Conservation (phyloP, 1,284 basidiomycete genomes). For the Coniferiporia sulphurascens region DNA sequence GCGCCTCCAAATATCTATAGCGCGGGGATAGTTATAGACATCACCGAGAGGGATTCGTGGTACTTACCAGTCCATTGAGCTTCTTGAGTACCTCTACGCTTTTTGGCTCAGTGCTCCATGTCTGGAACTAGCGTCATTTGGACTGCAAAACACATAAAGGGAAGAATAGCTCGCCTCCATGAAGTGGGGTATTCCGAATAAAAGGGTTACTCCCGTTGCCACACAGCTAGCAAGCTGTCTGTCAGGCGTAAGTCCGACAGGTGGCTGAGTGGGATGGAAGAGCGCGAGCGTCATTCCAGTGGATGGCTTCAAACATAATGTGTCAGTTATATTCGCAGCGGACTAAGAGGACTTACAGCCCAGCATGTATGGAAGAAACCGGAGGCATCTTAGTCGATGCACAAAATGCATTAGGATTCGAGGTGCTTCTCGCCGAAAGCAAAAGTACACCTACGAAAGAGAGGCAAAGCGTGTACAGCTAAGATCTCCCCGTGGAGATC, state of each 20-base stretch:
- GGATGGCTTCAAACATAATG: background rate
- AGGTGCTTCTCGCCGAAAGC: background rate
- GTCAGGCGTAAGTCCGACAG: slow-evolving; percentile 1
- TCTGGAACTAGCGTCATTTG: background rate
- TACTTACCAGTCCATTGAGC: slow-evolving; percentile 6
- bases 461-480: slow-evolving; percentile 12
- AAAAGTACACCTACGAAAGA: slow-evolving; percentile 4
- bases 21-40: background rate
- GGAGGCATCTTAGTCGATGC: background rate
- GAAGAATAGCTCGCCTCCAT: background rate
- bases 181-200: slow-evolving; percentile 5
- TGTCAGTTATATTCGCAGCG: background rate
- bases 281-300: slow-evolving; percentile 2
- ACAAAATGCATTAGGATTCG: background rate
- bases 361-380: slow-evolving; percentile 11
- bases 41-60: background rate
- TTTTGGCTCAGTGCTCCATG: slow-evolving; percentile 4
- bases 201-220: background rate
- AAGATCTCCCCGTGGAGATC: slow-evolving; percentile 4
- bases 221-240: slow-evolving; percentile 1
- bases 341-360: background rate
- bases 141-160: background rate
- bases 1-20: slow-evolving; percentile 5
- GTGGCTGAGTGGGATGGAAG: background rate
- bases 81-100: slow-evolving; percentile 1